These are phyloP conservation scores for Lentinula sp. DNA, from an alignment of 768 basidiomycete genomes.

Conservation along the genomic window DNA sequence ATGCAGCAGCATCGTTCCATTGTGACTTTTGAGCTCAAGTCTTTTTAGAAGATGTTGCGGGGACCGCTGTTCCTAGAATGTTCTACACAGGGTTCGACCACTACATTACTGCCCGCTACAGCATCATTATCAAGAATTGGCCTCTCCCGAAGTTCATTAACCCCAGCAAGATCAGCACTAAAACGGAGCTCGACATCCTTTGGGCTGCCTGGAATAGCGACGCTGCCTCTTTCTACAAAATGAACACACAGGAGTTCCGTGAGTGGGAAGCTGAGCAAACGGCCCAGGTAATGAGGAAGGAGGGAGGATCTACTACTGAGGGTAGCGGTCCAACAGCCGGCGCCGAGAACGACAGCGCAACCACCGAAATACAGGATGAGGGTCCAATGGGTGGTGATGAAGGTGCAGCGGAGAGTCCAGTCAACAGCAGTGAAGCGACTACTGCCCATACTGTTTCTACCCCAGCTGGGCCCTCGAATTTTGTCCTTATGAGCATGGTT, in stretches of 20 bases:
- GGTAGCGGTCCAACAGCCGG: not conserved
- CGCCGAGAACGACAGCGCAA: not conserved
- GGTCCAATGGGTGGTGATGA: too few relatives aligned
- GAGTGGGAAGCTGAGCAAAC: not conserved
- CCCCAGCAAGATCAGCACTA: not conserved
- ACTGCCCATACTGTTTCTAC: too few relatives aligned
- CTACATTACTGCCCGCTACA: not conserved
- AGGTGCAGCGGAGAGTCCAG: too few relatives aligned
- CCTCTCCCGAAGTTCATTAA: not conserved
- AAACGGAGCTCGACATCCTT: not conserved
- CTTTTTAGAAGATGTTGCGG: not conserved
- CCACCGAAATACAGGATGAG: too few relatives aligned
- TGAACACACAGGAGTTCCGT: not conserved
- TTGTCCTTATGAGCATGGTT: not conserved
- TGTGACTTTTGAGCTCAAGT: not conserved
- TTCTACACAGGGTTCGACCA: not conserved
- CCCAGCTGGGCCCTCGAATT: too few relatives aligned
- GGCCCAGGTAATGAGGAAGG: not conserved
- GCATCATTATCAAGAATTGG: not conserved
- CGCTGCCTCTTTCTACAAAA: not conserved
- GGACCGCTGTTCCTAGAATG: not conserved
- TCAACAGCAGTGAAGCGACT: too few relatives aligned
- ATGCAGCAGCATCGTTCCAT: not conserved
- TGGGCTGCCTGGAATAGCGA: not conserved
- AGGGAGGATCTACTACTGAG: not conserved